Evolutionary conservation across 306 rosid genomes (phyloP), one percentile per base, ranked within the genome.

Genomic region (Trifolium repens): DNA sequence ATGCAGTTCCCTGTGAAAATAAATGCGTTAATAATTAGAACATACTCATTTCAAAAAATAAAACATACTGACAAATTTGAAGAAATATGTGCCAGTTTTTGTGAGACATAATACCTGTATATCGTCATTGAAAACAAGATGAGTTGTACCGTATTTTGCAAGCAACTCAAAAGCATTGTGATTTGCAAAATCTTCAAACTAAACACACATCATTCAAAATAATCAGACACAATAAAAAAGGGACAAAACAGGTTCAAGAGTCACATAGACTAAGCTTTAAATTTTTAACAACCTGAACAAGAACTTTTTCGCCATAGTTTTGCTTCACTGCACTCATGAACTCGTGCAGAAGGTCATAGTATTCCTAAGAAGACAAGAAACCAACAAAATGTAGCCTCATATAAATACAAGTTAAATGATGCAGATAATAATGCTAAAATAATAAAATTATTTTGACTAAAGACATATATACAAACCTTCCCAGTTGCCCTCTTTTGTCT

Each of bases 161-260:
- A 96, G 97, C 81, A 96, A 84, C 76, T 92, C 98, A 49, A 96
- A 96, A 62, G 99, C 99, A 71, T 96, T 96, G 96, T 92, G 98
- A 81, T 92, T 96, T n/a, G 99, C 99, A 73, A 96, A 96, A 84
- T 96, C 99, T 82, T 96, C 99, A 70, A 90, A 96, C 99, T 96
- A 88, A 58, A 84, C 53, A 78, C 52, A 78, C 78, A 47, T 63
- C 55, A 83, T 68, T 73, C 49, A 67, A 73, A 82, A 74, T 62
- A 24, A 72, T 65, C 30, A 83, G 80, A 76, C 68, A 59, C 42
- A 2, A 0, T 47, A 42, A 2, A 0, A 73, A 77, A 73, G 74
- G 30, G 64, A 60, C 22, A 66, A 32, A 32, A 70, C 7, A 55
- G 71, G 58, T 57, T 40, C 22, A 60, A 66, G 55, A 67, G 67